Conservation (phyloP, 495 filamentous ascomycete genomes). For the Elaphomyces granulatus region DNA sequence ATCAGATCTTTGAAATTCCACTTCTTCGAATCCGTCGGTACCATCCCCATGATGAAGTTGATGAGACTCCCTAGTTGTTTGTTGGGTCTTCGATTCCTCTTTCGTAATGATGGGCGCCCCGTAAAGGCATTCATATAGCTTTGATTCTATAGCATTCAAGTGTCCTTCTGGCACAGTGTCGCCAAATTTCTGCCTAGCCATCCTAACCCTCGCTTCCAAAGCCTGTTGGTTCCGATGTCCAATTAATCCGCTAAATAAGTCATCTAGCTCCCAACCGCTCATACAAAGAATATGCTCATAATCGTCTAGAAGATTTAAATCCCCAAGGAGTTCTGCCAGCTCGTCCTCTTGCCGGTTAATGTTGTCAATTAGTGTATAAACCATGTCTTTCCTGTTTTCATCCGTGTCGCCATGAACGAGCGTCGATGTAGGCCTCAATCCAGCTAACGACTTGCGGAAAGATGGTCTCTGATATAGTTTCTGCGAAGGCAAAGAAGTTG, state of each 20-base stretch:
- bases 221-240: slow-evolving; percentile 23
- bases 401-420: slow-evolving; percentile 7
- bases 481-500: too few relatives aligned
- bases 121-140: slow-evolving; percentile 67
- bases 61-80: slow-evolving; percentile 21
- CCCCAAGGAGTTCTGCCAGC: slow-evolving; percentile 23
- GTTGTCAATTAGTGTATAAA: slow-evolving; percentile 26
- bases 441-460: too few relatives aligned
- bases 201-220: slow-evolving; percentile 49
- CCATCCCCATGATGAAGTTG: slow-evolving; percentile 42
- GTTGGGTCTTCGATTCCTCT: slow-evolving; percentile 20
- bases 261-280: slow-evolving; percentile 11
- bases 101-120: slow-evolving; percentile 46
- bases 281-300: slow-evolving; percentile 10
- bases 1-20: slow-evolving; percentile 31
- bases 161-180: slow-evolving; percentile 62
- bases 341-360: slow-evolving; percentile 25
- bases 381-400: slow-evolving; percentile 14
- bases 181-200: slow-evolving; percentile 60
- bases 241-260: slow-evolving; percentile 13
- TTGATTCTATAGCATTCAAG: slow-evolving; percentile 53
- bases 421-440: slow-evolving; percentile 18
- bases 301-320: slow-evolving; percentile 21
- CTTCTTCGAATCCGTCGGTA: slow-evolving; percentile 45
- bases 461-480: too few relatives aligned